phyloP scores from a whole-genome alignment of 2,329 filamentous ascomycete genomes.

The Fusarium napiforme region DNA sequence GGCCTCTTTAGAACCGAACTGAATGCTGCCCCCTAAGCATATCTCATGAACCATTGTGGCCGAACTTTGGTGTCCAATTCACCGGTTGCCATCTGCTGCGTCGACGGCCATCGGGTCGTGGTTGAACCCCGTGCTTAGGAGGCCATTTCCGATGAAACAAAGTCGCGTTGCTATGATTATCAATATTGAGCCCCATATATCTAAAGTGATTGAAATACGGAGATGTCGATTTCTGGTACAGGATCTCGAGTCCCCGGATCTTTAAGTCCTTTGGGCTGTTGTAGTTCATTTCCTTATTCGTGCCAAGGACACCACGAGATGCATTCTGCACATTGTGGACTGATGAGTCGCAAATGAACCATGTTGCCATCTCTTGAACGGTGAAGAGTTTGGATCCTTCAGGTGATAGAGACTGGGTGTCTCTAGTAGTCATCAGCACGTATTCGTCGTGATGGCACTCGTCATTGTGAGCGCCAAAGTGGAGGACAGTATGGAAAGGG shows the following conservation, averaged over 20 bases:
- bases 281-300: neutral
- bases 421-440: neutral
- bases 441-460: neutral
- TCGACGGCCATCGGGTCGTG: neutral
- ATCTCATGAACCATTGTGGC: neutral
- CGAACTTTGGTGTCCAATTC: neutral
- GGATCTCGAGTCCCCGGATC: neutral
- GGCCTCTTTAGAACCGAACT: neutral
- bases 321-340: neutral
- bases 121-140: neutral
- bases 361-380: neutral
- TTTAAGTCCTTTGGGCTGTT: neutral
- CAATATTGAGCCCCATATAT: neutral
- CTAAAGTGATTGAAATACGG: neutral
- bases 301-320: neutral
- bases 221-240: neutral
- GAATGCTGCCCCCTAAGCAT: neutral
- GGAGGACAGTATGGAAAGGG: neutral
- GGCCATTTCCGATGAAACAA: neutral
- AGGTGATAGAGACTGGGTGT: neutral
- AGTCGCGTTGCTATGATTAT: neutral
- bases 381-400: neutral
- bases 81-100: neutral
- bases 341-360: neutral
- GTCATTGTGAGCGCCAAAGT: neutral